phyloP scores from a whole-genome alignment of 129 eudicot genomes.

The Centaurea solstitialis region DNA sequence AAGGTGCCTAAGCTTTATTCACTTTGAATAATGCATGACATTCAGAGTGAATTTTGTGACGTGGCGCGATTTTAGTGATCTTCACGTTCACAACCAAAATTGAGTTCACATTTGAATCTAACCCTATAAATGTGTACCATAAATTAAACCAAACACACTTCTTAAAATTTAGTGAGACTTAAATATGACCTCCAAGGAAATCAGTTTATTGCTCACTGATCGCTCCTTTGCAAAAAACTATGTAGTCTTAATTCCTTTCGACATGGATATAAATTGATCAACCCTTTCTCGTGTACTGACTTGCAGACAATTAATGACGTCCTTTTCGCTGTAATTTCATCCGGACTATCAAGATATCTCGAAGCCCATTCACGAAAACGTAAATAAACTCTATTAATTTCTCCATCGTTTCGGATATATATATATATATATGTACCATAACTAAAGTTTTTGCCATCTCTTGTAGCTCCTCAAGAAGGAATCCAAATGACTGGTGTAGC shows the following conservation, averaged over 20 bases:
- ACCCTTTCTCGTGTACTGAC: neutral
- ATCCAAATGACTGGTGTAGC: conserved; percentile 68
- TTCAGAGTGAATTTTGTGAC: no score
- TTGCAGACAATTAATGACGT: conserved; percentile 91
- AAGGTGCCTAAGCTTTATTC: no score
- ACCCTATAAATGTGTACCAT: no score
- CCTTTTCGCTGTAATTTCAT: conserved; percentile 72
- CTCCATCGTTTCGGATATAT: neutral
- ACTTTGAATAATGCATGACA: no score
- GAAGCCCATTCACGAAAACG: conserved; percentile 58
- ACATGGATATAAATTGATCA: neutral
- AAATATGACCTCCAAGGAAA: no score
- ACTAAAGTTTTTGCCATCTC: neutral
- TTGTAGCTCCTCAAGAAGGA: conserved; percentile 56
- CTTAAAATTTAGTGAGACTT: neutral
- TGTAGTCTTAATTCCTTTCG: neutral
- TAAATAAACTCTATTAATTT: conserved; percentile 12
- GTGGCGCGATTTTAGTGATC: no score
- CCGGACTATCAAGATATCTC: conserved; percentile 75
- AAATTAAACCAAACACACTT: no score
- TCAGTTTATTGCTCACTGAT: neutral
- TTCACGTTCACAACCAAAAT: no score
- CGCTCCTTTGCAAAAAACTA: neutral
- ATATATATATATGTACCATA: neutral
- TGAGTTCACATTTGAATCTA: no score